These are phyloP conservation scores for Xylariaceae sp. DNA, from an alignment of 2,329 filamentous ascomycete species.

Conservation along the genomic window DNA sequence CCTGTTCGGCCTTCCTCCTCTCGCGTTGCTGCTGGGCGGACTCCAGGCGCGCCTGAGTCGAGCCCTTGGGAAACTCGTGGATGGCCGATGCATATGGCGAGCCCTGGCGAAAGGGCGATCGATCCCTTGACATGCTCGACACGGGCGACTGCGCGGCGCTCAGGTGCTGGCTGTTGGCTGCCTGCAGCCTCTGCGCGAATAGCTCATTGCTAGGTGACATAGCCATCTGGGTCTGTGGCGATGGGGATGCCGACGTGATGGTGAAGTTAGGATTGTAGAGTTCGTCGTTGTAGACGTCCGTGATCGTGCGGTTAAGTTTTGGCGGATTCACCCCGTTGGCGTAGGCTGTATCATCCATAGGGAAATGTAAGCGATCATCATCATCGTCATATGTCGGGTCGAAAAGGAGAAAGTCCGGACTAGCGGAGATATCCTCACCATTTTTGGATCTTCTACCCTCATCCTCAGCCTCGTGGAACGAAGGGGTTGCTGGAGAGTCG, in stretches of 20 bases:
- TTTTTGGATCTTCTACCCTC: constrained; percentile 44
- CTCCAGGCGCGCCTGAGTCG: constrained; percentile 40
- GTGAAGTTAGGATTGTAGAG: constrained; percentile 70
- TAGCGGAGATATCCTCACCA: constrained; percentile 43
- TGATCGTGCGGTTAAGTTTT: constrained; percentile 81
- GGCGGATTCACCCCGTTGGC: constrained; percentile 47
- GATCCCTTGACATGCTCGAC: constrained; percentile 53
- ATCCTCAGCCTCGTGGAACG: constrained; percentile 45
- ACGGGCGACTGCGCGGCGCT: constrained; percentile 52
- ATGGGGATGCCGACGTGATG: constrained; percentile 53
- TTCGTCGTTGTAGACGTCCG: constrained; percentile 79
- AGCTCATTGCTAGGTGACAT: constrained; percentile 55
- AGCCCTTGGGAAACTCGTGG: constrained; percentile 40
- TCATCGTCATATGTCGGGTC: constrained; percentile 29
- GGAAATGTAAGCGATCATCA: constrained; percentile 65
- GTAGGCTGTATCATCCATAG: constrained; percentile 55
- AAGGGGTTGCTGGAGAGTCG: constrained; percentile 58
- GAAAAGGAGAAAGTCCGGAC: constrained; percentile 18
- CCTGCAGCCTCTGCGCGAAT: constrained; percentile 72
- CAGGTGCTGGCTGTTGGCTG: constrained; percentile 71
- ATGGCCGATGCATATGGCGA: constrained; percentile 55
- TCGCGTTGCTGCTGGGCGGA: constrained; percentile 59
- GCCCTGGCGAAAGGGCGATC: constrained; percentile 76
- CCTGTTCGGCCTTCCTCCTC: constrained; percentile 57
- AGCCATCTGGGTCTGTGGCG: constrained; percentile 41